Conservation (phyloP, 78 protist species). For the Salpingoeca rosetta region DNA sequence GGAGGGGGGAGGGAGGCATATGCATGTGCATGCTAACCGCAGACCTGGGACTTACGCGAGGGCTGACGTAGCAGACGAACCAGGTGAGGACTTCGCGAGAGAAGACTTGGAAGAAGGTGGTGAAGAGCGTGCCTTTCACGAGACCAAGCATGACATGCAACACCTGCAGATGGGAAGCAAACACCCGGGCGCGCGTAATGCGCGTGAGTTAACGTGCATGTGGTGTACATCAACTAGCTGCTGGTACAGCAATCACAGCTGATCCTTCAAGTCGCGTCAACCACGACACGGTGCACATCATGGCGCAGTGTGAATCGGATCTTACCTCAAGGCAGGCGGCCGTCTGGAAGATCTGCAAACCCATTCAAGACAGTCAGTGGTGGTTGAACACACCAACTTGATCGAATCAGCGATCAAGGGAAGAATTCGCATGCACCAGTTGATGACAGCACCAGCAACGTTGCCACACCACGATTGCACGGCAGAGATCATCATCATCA, state of each 20-base stretch:
- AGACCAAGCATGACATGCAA: not conserved
- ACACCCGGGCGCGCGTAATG: too few species aligned
- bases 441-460: not conserved
- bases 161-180: too few species aligned
- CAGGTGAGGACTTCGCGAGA: not conserved
- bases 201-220: too few species aligned
- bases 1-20: not conserved
- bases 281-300: too few species aligned
- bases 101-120: not conserved
- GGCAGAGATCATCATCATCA: not conserved
- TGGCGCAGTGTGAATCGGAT: too few species aligned
- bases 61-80: not conserved
- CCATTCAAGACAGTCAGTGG: not conserved
- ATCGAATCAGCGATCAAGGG: not conserved
- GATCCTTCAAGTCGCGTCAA: too few species aligned
- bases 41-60: too few species aligned
- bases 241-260: too few species aligned
- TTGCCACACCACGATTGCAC: not conserved
- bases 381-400: not conserved
- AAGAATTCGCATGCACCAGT: not conserved
- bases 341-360: not conserved
- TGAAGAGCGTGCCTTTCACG: not conserved
- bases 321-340: not conserved
- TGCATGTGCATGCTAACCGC: too few species aligned
- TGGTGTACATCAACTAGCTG: too few species aligned